Evolutionary conservation across 768 basidiomycete species (phyloP), one percentile per base, ranked within the genome.

Genomic region (Sarcodon sp.): DNA sequence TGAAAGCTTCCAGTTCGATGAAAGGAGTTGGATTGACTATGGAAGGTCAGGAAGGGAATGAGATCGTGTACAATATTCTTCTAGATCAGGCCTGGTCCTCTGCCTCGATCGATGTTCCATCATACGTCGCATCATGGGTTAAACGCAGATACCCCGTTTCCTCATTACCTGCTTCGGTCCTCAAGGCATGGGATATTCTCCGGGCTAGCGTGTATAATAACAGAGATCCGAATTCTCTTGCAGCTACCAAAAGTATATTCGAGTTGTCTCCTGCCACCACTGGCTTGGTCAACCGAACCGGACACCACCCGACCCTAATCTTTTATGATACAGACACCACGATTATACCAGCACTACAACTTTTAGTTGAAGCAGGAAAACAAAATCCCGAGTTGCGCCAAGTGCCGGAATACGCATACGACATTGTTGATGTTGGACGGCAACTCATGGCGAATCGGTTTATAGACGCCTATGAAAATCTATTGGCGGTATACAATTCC

Each of bases 1-100:
- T 69, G 37, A 45, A 55, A 5, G 45, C 56, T 1, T 52, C 59
- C 34, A 55, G 57, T 47, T 60, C 65, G 11, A 67, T 69, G 66
- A 58, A 60, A 21, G 68, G 68, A 3, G 56, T 69, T 45, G 68
- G 68, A 1, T 52, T 69, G 49, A 65, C 66, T 1, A 65, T 63
- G 44, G 66, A 69, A 43, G 66, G 68, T 4, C 59, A 66, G 44
- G 68, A 69, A 47, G 68, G 68, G n/a, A 69, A 69, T 50, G 68
- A 69, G 59, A 63, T 69, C 35, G 56, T 68, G n/a, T 69, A 69
- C 43, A 65, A 68, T 45, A 51, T 69, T 21, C 57, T 69, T 3
- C 60, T 69, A 35, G 66, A 69, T 53, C 68, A 69, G 46, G 68
- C 66, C 1, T 69, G 68, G 68, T 69, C 65, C 3, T 44, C 61